Conservation (phyloP, 139 green algal genomes). For the Picochlorum sp. region DNA sequence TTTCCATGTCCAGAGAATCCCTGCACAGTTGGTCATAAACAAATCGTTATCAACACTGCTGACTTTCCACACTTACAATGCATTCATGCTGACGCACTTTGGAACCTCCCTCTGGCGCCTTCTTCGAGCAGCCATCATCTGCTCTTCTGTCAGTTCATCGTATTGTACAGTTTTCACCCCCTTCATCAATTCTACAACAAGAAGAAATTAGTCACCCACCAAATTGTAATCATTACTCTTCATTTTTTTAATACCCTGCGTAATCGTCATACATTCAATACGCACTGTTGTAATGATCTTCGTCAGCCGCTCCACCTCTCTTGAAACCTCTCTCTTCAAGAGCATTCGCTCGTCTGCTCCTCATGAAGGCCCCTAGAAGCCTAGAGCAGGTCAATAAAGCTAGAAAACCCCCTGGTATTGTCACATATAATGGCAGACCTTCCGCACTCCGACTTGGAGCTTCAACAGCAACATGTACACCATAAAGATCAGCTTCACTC, state of each 20-base stretch:
- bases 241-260: no score
- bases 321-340: slow-evolving; percentile 6
- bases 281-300: slow-evolving; percentile 23
- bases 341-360: neutral
- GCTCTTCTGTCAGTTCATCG: slow-evolving; percentile 48
- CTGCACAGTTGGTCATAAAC: neutral
- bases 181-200: no score
- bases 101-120: slow-evolving; percentile 24
- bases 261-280: no score
- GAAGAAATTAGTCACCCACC: no score
- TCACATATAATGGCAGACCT: slow-evolving; percentile 5
- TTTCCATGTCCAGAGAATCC: slow-evolving; percentile 32
- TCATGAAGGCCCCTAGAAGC: neutral
- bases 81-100: neutral
- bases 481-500: slow-evolving; percentile 17
- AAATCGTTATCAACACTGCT: neutral
- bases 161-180: slow-evolving; percentile 52
- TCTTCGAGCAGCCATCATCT: slow-evolving; percentile 47
- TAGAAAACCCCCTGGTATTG: neutral
- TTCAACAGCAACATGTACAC: neutral
- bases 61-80: neutral
- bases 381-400: slow-evolving; percentile 2
- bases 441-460: neutral
- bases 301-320: neutral
- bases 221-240: no score